Evolutionary conservation across 108 stramenopile species (phyloP), one percentile per base, ranked within the genome.

Genomic region (Fragilariopsis cylindrus): DNA sequence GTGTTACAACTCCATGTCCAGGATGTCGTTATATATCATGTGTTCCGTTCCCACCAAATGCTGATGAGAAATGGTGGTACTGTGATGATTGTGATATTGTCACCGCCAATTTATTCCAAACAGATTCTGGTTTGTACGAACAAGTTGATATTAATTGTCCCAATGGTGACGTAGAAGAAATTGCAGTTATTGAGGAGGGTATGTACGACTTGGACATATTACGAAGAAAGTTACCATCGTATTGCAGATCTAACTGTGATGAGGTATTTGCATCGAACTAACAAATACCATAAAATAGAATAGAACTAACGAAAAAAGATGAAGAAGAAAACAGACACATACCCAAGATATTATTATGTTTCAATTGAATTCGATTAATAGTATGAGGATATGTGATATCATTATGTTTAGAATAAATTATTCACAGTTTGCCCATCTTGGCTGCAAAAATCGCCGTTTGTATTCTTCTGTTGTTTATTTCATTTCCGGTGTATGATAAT

Each of bases 81-180:
- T 96, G 95, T 73, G 92, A 96, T 71, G 92, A 96, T 71, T 96
- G 95, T 57, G 79, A 75, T 72, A 30, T 80, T 81, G 69, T 85
- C 73, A 55, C 71, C 54, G 87, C 86, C 70, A 48, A 76, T 45
- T 21, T 84, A 4, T 79, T 56, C 57, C 21, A 55, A 43, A 64
- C 44, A 1, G 60, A 30, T 39, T 70, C 74, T 19, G 77, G 77
- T 3, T 44, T 73, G 21, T 80, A 80, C 47, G 43, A 69, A 19
- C 60, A 67, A 16, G 70, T 80, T 43, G 6, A 74, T 40, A 54
- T 80, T 0, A 40, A 60, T 8, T 92, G 90, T 52, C 90, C 90
- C 52, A 78, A 89, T 76, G 90, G 88, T 5, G 83, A 72, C 3
- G 75, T 84, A 5, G 85, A 86, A 74, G 66, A 78, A 18, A 83